Conservation (phyloP, 2,329 filamentous ascomycete genomes). For the Madurella fahalii region DNA sequence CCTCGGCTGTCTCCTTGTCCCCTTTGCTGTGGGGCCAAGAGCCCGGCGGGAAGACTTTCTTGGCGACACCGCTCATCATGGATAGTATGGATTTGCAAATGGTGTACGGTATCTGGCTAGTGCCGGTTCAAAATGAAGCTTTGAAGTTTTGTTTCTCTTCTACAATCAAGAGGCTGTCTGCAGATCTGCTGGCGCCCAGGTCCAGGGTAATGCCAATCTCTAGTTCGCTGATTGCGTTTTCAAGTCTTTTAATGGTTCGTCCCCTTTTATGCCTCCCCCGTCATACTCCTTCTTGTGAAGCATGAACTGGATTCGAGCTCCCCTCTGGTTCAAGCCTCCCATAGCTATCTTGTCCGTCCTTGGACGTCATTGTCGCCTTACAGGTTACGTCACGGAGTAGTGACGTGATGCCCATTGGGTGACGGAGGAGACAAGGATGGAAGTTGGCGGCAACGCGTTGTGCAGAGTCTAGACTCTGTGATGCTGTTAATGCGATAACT, state of each 20-base stretch:
- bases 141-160: too few species aligned
- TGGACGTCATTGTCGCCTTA: background rate
- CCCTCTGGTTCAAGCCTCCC: background rate
- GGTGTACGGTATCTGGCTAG: background rate
- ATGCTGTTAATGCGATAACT: background rate
- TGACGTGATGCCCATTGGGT: background rate
- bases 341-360: background rate
- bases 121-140: too few species aligned
- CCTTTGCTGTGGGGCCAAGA: conserved; percentile 22
- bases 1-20: conserved; percentile 21
- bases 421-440: too few species aligned
- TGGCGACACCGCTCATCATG: conserved; percentile 26
- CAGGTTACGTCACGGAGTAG: background rate
- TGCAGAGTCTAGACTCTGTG: too few species aligned
- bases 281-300: too few species aligned
- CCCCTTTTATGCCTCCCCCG: background rate
- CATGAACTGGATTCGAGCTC: background rate
- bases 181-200: background rate
- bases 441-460: too few species aligned
- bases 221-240: too few species aligned
- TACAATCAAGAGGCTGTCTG: background rate
- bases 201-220: too few species aligned
- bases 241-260: background rate
- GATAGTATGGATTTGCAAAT: background rate
- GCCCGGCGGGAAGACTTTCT: conserved; percentile 22